Evolutionary conservation across 2,329 filamentous ascomycete species (phyloP).

Genomic region (Rachicladosporium sp.): DNA sequence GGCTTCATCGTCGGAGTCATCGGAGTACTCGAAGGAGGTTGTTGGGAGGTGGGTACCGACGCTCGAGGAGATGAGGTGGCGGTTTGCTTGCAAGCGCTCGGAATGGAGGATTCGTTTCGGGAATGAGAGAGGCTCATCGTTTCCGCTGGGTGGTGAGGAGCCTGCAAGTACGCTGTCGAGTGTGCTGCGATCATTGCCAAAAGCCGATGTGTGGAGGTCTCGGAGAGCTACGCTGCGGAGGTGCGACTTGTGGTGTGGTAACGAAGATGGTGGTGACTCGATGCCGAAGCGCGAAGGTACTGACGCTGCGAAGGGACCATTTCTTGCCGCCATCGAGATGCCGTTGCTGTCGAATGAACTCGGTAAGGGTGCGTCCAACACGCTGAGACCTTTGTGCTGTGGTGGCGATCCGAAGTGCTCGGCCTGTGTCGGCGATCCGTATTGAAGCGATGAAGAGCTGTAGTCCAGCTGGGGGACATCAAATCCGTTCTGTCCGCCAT

Average conservation of each 20-base stretch:
- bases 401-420: constrained; percentile 65
- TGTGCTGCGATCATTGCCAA: constrained; percentile 41
- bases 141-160: constrained; percentile 49
- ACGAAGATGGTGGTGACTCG: constrained; percentile 63
- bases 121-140: constrained; percentile 55
- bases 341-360: constrained; percentile 95
- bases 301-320: constrained; percentile 82
- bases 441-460: constrained; percentile 48
- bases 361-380: constrained; percentile 81
- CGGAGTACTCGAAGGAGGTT: constrained; percentile 28
- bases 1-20: constrained; percentile 45
- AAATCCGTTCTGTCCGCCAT: constrained; percentile 15
- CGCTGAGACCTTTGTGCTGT: constrained; percentile 57
- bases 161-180: constrained; percentile 27
- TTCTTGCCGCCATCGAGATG: constrained; percentile 79
- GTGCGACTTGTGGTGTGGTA: constrained; percentile 33
- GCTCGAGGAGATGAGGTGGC: constrained; percentile 48
- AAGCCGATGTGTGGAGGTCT: constrained; percentile 53
- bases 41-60: constrained; percentile 33
- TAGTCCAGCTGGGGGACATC: constrained; percentile 37
- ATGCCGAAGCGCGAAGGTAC: constrained; percentile 85
- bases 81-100: constrained; percentile 47
- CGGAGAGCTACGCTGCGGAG: constrained; percentile 32
- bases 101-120: constrained; percentile 53
- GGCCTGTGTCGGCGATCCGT: constrained; percentile 74